These are phyloP conservation scores for Pyrenula aspistea DNA, from an alignment of 495 filamentous ascomycete species.

Conservation along the genomic window DNA sequence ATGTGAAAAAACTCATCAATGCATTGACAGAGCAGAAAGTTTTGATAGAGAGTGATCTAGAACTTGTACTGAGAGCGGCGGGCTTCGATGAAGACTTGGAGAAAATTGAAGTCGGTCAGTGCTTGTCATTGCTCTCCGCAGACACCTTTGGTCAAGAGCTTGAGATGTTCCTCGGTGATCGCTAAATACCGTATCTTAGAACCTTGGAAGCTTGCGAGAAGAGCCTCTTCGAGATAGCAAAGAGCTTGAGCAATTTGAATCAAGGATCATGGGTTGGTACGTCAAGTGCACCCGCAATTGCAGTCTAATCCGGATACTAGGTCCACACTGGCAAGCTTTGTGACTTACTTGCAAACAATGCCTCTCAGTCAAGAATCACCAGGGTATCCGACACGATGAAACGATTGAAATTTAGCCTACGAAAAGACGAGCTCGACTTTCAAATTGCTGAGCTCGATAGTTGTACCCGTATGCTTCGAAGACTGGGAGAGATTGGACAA, in stretches of 20 bases:
- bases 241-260: not conserved
- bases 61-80: not conserved
- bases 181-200: not conserved
- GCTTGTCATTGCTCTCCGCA: not conserved
- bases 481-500: not conserved
- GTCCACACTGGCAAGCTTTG: not conserved
- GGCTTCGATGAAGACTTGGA: not conserved
- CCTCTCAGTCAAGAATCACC: not conserved
- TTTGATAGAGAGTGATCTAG: slow-evolving; percentile 2
- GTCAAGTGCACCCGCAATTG: not conserved
- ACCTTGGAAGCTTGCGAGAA: not conserved
- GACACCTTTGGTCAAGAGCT: not conserved
- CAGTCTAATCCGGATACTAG: not conserved
- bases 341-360: not conserved
- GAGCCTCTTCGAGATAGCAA: not conserved
- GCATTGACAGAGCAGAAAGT: slow-evolving; percentile 5
- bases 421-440: not conserved
- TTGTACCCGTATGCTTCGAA: not conserved
- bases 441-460: not conserved
- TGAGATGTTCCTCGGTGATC: not conserved
- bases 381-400: not conserved
- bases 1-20: slow-evolving; percentile 1
- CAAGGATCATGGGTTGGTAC: not conserved
- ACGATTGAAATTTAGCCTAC: not conserved
- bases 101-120: not conserved